Conservation (phyloP, 1,139 yeast genomes). For the Pichia sp. region DNA sequence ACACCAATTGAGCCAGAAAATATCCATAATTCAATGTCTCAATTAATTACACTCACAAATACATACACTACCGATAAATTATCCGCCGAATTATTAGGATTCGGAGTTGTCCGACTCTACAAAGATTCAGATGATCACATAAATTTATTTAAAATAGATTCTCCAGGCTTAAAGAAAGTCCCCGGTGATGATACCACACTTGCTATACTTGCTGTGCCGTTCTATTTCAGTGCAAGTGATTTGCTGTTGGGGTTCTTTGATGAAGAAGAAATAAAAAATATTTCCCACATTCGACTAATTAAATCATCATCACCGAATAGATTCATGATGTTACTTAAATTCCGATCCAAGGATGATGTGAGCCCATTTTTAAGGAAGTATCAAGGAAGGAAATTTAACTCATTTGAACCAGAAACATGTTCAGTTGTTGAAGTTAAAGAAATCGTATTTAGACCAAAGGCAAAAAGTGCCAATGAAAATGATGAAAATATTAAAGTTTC, state of each 20-base stretch:
- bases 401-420: constrained; percentile 89
- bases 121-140: constrained; percentile 42
- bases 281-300: constrained; percentile 73
- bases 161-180: constrained; percentile 18
- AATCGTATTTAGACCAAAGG: constrained; percentile 42
- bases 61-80: constrained; percentile 43
- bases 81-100: constrained; percentile 60
- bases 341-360: constrained; percentile 55
- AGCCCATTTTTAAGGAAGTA: constrained; percentile 60
- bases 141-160: constrained; percentile 18
- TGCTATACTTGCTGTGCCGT: constrained; percentile 82
- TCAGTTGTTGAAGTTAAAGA: constrained; percentile 70
- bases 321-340: constrained; percentile 76
- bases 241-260: constrained; percentile 73
- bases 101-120: constrained; percentile 71
- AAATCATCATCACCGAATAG: constrained; percentile 68
- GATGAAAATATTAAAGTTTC: constrained; percentile 22
- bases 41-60: neutral
- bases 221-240: constrained; percentile 85
- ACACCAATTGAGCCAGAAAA: constrained; percentile 24
- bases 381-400: constrained; percentile 76
- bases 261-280: constrained; percentile 49
- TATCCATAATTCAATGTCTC: neutral
- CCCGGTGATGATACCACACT: constrained; percentile 64
- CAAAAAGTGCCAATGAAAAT: constrained; percentile 21